Base-by-base conservation (phyloP, 2,329 filamentous ascomycete species). In the Westerdykella aurantiaca region DNA sequence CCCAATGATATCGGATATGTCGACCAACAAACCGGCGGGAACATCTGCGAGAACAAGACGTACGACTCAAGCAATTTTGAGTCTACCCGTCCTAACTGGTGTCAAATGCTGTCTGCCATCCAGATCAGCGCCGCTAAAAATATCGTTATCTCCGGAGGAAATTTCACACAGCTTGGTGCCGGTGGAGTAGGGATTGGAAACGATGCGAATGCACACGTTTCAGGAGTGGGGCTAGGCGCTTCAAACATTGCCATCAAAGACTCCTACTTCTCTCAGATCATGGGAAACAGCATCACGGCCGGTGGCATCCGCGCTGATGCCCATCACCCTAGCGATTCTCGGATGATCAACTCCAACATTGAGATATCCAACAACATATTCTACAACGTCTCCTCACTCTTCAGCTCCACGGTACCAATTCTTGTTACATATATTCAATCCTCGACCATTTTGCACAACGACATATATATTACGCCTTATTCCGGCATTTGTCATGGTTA, bases 131-230 rank as follows among this genome's bases (percentile, higher is more conserved):
- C 49, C 21, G 49, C 49, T 17, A 45, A 38, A 22, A 52, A 52
- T 34, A 45, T 52, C 13, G n/a, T 43, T 16, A 44, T 51, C 17
- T 38, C 41, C 21, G 49, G 49, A n/a, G 47, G 49, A 14, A 51
- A 47, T 21, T 48, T 44, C 25, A 46, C 45, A 31, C 46, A 48
- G 37, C 39, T 52, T 13, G 49, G 49, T 16, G 47, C 18, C 4
- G 49, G 49, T 12, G 49, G 47, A 14, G 39, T 52, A 7, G 47
- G 49, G 12, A 50, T 52, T 34, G 49, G 47, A n/a, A 52, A 52
- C 29, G 47, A 52, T 35, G 47, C 49, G 22, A 52, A 49, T 31
- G 47, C 49, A 7, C 49, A 52, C 35, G 25, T 46, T 21, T 42
- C 47, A 13, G 49, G 47, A 11, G 44, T 49, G 11, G 47, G 47